Percentiles rank a stretch among this genome's conserved stretches.
phyloP scores from a whole-genome alignment of 1,139 yeast species.

The Hemisphaericaspora xylofermentans region DNA sequence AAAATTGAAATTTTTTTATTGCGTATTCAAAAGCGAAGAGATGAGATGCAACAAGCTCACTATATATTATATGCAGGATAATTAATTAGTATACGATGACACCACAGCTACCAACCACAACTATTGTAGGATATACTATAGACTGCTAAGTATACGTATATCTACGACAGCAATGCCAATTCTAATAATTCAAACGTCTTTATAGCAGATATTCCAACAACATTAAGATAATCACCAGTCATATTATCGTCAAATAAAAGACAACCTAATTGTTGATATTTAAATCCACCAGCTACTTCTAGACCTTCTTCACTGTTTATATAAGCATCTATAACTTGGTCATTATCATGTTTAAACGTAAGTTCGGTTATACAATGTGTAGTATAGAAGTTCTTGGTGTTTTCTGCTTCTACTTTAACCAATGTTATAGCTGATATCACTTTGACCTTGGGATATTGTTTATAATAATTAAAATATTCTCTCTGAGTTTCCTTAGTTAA shows the following conservation, averaged over 20 bases:
- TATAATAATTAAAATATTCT: constrained; percentile 50
- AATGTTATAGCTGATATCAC: constrained; percentile 72
- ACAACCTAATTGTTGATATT: constrained; percentile 74
- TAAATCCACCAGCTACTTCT: constrained; percentile 91
- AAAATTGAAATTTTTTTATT: constrained; percentile 3
- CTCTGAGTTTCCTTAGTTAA: constrained; percentile 36
- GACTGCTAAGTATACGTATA: too few species aligned
- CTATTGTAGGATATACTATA: too few species aligned
- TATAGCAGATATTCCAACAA: constrained; percentile 84
- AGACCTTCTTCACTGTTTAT: constrained; percentile 71
- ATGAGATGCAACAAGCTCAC: constrained; percentile 5
- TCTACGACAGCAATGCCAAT: constrained; percentile 8
- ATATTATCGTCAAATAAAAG: constrained; percentile 59
- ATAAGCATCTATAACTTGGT: constrained; percentile 57
- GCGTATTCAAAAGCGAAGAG: too few species aligned
- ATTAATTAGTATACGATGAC: too few species aligned
- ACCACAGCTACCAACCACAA: too few species aligned
- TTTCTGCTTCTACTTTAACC: constrained; percentile 35
- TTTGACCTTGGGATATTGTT: constrained; percentile 41
- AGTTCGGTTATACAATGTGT: constrained; percentile 24
- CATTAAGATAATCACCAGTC: constrained; percentile 80
- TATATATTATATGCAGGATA: too few species aligned
- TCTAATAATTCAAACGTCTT: constrained; percentile 49
- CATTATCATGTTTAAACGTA: constrained; percentile 39
- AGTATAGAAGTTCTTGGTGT: constrained; percentile 12